phyloP scores from a whole-genome alignment of 805 yeast species.

The Maudiozyma pseudohumilis region DNA sequence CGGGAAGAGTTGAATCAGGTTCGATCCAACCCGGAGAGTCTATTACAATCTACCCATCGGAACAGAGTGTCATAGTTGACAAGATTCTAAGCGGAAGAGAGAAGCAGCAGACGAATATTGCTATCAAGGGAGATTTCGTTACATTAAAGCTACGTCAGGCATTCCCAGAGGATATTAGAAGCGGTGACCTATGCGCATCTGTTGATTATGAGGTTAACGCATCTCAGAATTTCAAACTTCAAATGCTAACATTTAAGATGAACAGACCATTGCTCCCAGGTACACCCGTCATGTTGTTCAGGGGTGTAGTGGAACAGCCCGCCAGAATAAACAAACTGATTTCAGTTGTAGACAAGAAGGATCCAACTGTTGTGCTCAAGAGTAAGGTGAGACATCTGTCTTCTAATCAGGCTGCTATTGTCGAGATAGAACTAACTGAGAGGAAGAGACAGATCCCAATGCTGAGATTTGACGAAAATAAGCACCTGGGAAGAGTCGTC shows the following conservation, averaged over 20 bases:
- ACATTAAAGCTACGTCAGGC: slow-evolving; percentile 33
- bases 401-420: slow-evolving; percentile 91
- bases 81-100: slow-evolving; percentile 21
- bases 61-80: slow-evolving; percentile 33
- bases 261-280: slow-evolving; percentile 71
- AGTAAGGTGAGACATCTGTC: slow-evolving; percentile 91
- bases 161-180: slow-evolving; percentile 37
- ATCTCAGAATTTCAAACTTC: slow-evolving; percentile 41
- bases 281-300: slow-evolving; percentile 63
- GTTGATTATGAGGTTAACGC: slow-evolving; percentile 38
- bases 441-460: slow-evolving; percentile 87
- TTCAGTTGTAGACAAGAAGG: slow-evolving; percentile 61
- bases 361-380: slow-evolving; percentile 72
- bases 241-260: slow-evolving; percentile 54
- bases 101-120: slow-evolving; percentile 22
- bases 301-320: slow-evolving; percentile 65
- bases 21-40: slow-evolving; percentile 62
- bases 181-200: slow-evolving; percentile 58
- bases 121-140: slow-evolving; percentile 47
- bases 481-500: slow-evolving; percentile 91
- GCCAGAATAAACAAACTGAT: slow-evolving; percentile 48
- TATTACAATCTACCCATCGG: slow-evolving; percentile 45
- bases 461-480: slow-evolving; percentile 76
- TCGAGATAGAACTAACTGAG: slow-evolving; percentile 92
- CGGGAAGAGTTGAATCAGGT: slow-evolving; percentile 65